phyloP scores from a whole-genome alignment of 1,284 basidiomycete genomes.

The Ceratobasidium papillatum region DNA sequence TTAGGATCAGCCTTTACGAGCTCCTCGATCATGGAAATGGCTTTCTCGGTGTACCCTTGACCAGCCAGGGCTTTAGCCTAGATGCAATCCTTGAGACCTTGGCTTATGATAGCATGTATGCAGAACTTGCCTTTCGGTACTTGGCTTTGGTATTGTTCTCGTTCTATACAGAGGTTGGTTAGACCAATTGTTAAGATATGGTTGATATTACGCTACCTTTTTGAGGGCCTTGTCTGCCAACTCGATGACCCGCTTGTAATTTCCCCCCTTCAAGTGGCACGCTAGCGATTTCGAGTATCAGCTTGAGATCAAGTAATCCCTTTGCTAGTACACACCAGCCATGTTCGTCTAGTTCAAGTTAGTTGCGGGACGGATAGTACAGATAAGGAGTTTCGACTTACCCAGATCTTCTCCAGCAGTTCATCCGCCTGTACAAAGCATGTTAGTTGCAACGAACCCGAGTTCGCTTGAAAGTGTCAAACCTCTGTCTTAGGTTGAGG shows the following conservation, averaged over 20 bases:
- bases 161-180: constrained; percentile 56
- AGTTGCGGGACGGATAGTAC: neutral
- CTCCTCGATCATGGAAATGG: constrained; percentile 68
- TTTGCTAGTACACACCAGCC: constrained; percentile 57
- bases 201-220: constrained; percentile 17
- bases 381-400: neutral
- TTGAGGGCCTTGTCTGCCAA: constrained; percentile 73
- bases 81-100: neutral
- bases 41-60: constrained; percentile 75
- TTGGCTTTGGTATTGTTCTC: constrained; percentile 76
- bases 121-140: constrained; percentile 64
- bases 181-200: neutral
- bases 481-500: constrained; percentile 54
- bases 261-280: constrained; percentile 76
- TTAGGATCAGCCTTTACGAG: constrained; percentile 67
- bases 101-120: neutral
- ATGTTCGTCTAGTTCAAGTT: constrained; percentile 69
- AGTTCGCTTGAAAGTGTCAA: constrained; percentile 4
- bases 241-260: constrained; percentile 77
- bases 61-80: constrained; percentile 75
- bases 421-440: constrained; percentile 65
- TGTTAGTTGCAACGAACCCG: neutral
- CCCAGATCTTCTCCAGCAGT: constrained; percentile 71
- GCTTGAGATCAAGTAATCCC: neutral
- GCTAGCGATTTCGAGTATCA: constrained; percentile 47